Base-by-base conservation (phyloP, 768 basidiomycete genomes). In the Calocybe gangraenosa region DNA sequence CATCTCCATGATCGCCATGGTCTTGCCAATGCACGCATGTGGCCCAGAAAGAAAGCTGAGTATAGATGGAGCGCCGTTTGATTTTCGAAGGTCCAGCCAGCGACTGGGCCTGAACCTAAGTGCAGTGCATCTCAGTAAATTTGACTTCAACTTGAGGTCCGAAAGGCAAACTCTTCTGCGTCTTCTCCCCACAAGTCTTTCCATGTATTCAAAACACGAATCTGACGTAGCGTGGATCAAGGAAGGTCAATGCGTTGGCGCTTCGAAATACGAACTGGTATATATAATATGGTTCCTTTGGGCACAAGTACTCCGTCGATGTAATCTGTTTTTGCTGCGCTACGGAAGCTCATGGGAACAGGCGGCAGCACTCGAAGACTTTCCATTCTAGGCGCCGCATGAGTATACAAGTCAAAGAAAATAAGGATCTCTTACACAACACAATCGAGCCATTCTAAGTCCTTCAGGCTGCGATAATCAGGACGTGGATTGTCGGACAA, bases 191-290 rank as follows among this genome's bases (percentile, higher is more conserved):
- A 79, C 9, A 74, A 49, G 10, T 61, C 66, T 42, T 69, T 70
- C 66, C 69, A 74, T 1, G 73, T 75, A 49, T 79, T 79, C 35
- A 76, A 59, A 3, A 69, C 70, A 28, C 73, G 69, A 41, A 77
- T 75, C 74, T 78, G 42, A 3, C 11, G 14, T 23, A 40, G 37
- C 13, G 18, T 19, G 14, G 8, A 36, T 22, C 21, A 37, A 32
- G 1, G 6, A 1, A 4, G 14, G 10, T 23, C 17, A 13, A 34
- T 15, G 28, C 25, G n/a, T n/a, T n/a, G n/a, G n/a, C n/a, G n/a
- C n/a, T n/a, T n/a, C n/a, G 18, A 18, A 36, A 17, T 19, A 63
- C 58, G 7, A 20, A 68, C 66, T 2, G 74, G 71, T 38, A 75
- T 67, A 42, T 62, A 67, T 44, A 75, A 56, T 0, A 70, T 41